Conservation (phyloP, 2,329 filamentous ascomycete genomes). For the Pseudogymnoascus verrucosus region DNA sequence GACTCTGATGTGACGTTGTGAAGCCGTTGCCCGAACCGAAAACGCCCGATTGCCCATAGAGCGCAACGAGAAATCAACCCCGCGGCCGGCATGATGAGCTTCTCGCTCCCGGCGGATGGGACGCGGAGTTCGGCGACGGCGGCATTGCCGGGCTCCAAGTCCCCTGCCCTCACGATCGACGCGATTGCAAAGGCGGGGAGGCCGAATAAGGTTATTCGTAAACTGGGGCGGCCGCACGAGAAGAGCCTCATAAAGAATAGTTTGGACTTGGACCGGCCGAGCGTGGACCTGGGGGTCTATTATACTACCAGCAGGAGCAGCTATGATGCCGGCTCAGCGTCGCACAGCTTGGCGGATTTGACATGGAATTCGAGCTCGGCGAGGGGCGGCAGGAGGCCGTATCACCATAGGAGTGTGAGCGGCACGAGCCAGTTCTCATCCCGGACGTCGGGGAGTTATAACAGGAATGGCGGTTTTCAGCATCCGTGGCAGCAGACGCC, state of each 20-base stretch:
- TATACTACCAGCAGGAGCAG: neutral
- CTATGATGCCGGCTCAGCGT: neutral
- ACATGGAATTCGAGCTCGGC: slow-evolving; percentile 3
- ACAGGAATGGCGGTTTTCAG: slow-evolving; percentile 35
- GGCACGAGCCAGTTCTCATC: slow-evolving; percentile 2
- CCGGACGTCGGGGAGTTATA: neutral
- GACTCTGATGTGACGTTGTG: neutral
- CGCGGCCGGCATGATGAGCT: neutral
- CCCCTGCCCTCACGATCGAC: neutral
- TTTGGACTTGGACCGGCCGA: neutral
- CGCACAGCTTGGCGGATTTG: neutral
- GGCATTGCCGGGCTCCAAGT: neutral
- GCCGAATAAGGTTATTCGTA: slow-evolving; percentile 1
- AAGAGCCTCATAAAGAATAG: neutral
- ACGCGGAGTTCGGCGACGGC: neutral
- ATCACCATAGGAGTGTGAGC: slow-evolving; percentile 1
- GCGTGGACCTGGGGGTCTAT: neutral
- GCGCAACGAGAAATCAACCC: neutral
- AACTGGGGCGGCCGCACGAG: neutral
- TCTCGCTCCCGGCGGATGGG: slow-evolving; percentile 3
- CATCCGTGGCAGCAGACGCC: slow-evolving; percentile 55
- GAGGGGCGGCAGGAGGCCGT: slow-evolving; percentile 1
- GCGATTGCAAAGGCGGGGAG: neutral
- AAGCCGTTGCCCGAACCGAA: neutral
- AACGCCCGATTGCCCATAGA: neutral